Conservation (phyloP, 208 protist genomes). For the Leishmania major region DNA sequence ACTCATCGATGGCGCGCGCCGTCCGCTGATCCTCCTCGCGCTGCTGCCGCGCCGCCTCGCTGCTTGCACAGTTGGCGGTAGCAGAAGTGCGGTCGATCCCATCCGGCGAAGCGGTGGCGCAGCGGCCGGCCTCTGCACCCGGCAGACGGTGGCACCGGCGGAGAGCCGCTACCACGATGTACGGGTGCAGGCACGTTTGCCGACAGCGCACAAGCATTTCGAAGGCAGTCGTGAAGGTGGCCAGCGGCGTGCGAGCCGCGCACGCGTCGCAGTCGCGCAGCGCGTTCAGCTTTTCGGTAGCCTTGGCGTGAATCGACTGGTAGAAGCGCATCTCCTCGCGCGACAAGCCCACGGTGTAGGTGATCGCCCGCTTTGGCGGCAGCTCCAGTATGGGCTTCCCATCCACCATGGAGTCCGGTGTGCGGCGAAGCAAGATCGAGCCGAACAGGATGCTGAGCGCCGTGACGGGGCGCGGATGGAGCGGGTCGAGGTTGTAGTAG, state of each 20-base stretch:
- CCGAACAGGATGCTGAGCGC: slow-evolving; percentile 59
- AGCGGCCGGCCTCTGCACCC: not conserved
- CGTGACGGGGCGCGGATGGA: slow-evolving; percentile 51
- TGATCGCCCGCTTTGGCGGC: slow-evolving; percentile 40
- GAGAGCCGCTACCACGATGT: slow-evolving; percentile 75
- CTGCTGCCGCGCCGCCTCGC: slow-evolving; percentile 8
- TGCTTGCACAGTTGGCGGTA: not conserved
- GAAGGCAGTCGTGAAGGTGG: slow-evolving; percentile 69
- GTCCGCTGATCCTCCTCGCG: slow-evolving; percentile 16
- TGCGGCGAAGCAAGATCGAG: slow-evolving; percentile 64
- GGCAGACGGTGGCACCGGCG: slow-evolving; percentile 29
- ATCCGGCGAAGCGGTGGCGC: not conserved
- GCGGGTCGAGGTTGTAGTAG: slow-evolving; percentile 46
- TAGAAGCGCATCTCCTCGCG: slow-evolving; percentile 55
- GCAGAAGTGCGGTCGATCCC: not conserved
- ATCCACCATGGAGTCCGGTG: slow-evolving; percentile 48
- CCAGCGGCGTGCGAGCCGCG: slow-evolving; percentile 19
- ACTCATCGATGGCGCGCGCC: slow-evolving; percentile 22
- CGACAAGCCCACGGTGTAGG: slow-evolving; percentile 40
- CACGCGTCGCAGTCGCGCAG: slow-evolving; percentile 18
- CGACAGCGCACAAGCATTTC: slow-evolving; percentile 88
- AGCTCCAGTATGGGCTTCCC: slow-evolving; percentile 52
- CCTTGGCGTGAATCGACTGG: slow-evolving; percentile 44
- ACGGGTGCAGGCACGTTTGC: slow-evolving; percentile 84
- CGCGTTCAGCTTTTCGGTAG: slow-evolving; percentile 51